These are phyloP conservation scores for Pseudocercospora crystallina DNA, from an alignment of 2,329 filamentous ascomycete species.

Conservation along the genomic window DNA sequence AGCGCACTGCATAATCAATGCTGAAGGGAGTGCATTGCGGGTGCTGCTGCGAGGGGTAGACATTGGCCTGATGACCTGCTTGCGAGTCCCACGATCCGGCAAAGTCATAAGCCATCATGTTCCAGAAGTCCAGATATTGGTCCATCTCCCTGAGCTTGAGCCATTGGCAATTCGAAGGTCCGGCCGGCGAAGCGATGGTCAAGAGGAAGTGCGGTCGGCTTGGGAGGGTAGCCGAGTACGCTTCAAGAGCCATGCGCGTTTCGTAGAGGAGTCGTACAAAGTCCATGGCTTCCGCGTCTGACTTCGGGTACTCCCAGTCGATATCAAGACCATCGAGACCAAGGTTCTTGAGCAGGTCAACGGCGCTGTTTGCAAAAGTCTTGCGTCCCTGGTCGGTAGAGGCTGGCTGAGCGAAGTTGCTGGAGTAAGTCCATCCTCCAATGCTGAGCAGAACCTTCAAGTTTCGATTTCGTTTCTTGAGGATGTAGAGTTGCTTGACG, in stretches of 20 bases:
- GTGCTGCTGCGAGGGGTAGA: conserved; percentile 60
- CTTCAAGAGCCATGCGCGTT: conserved; percentile 40
- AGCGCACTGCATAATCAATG: conserved; percentile 67
- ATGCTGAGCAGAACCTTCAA: conserved; percentile 80
- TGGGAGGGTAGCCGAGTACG: conserved; percentile 39
- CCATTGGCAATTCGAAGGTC: conserved; percentile 44
- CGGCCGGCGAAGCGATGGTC: conserved; percentile 46
- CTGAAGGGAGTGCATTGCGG: conserved; percentile 74
- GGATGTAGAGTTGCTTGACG: conserved; percentile 71
- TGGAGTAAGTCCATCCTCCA: conserved; percentile 76
- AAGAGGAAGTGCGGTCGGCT: conserved; percentile 43
- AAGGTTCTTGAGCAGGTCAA: conserved; percentile 73
- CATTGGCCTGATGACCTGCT: conserved; percentile 78
- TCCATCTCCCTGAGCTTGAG: conserved; percentile 44
- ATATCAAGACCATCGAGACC: conserved; percentile 63
- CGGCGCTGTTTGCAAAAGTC: conserved; percentile 68
- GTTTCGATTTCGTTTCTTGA: conserved; percentile 74
- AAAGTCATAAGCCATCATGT: conserved; percentile 54
- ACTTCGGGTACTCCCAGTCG: conserved; percentile 51
- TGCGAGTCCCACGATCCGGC: conserved; percentile 75
- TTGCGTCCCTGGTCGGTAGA: conserved; percentile 61
- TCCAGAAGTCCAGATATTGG: conserved; percentile 49
- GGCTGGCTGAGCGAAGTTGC: conserved; percentile 72
- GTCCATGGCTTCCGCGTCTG: conserved; percentile 41
- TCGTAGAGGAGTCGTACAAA: conserved; percentile 42